Conservation (phyloP, 1,139 yeast genomes). For the Neolecta irregularis region DNA sequence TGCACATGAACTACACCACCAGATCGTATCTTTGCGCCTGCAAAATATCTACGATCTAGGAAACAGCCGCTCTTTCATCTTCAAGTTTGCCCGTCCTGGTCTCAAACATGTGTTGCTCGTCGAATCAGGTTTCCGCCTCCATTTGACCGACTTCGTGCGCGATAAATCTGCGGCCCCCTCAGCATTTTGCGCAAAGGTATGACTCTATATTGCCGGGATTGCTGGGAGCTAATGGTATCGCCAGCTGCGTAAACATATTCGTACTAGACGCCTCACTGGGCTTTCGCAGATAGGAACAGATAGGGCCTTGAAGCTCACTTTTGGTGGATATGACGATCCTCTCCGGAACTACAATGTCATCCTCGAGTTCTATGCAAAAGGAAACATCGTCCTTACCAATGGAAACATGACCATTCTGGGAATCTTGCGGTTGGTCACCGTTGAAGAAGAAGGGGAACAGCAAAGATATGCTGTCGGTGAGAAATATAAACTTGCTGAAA, state of each 20-base stretch:
- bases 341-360: constrained; percentile 42
- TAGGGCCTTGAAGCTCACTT: constrained; percentile 63
- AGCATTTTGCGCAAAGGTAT: constrained; percentile 55
- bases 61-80: constrained; percentile 55
- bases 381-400: constrained; percentile 69
- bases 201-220: background rate
- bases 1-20: constrained; percentile 44
- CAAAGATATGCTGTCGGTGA: constrained; percentile 60
- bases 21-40: constrained; percentile 50
- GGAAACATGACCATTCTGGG: constrained; percentile 51
- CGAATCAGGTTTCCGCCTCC: constrained; percentile 76
- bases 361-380: constrained; percentile 87
- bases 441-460: constrained; percentile 42
- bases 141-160: constrained; percentile 65
- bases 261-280: constrained; percentile 58
- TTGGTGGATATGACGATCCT: constrained; percentile 43
- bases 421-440: constrained; percentile 56
- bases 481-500: constrained; percentile 36
- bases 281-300: constrained; percentile 64
- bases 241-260: constrained; percentile 62
- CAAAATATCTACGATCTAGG: constrained; percentile 76
- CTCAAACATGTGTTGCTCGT: constrained; percentile 59
- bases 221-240: too few species aligned
- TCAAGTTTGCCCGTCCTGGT: constrained; percentile 74
- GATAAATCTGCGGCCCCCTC: constrained; percentile 71